Base-by-base conservation (phyloP, 2,329 filamentous ascomycete species). In the Stylonectria norvegica region DNA sequence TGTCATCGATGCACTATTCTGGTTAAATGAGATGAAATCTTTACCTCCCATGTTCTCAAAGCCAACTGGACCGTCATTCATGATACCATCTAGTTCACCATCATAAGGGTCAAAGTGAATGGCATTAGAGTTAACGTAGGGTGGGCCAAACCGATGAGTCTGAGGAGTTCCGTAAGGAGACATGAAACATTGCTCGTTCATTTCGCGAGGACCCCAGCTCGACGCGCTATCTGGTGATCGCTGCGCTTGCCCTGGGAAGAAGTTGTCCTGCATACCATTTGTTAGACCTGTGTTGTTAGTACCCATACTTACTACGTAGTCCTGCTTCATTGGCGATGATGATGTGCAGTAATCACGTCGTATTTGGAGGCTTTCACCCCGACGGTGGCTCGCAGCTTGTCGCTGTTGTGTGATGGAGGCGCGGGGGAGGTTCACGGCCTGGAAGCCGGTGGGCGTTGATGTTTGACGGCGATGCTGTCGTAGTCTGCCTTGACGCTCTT, bases 281-380 rank as follows among this genome's bases (percentile, higher is more conserved):
- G 76, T 57, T 72, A 72, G 68, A 76, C 71, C 71, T 73, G 69
- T 64, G 63, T 71, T 65, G 69, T 75, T 79, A 70, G 71, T 75
- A 65, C 59, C 56, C 52, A 66, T 73, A 70, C 72, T 74, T 73
- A 76, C 70, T 70, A 62, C 60, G 39, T 56, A 54, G 36, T 58
- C 53, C 49, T 63, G 62, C 58, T 57, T 43, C 51, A 50, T 36
- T 49, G 57, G 50, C 37, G 50, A 48, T 36, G 55, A 46, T 39
- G 52, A 46, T 45, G 52, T 47, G 32, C 50, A 54, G 66, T 75
- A 73, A 66, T 78, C 76, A 67, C 75, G 74, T 68, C 80, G 72
- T 52, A 79, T 85, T 69, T 94, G 88, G 58, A 94, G 75, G 70
- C 86, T 93, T 70, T 90, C 81, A 60, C 89, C 90, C 65, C 88